phyloP scores from a whole-genome alignment of 2,329 filamentous ascomycete species.

The Penicillium sp. region DNA sequence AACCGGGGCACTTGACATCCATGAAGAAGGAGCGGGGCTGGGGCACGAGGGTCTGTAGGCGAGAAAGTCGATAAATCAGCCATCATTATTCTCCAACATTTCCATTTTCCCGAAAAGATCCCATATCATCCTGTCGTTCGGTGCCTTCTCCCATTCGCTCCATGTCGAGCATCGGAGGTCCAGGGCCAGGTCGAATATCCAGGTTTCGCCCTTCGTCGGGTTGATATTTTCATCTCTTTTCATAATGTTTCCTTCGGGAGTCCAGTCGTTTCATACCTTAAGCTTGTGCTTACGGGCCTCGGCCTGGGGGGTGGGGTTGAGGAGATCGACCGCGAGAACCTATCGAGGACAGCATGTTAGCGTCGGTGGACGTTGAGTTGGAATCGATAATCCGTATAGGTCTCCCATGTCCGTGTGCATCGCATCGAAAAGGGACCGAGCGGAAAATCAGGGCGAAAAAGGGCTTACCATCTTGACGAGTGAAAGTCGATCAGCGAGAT shows the following conservation, averaged over 20 bases:
- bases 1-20: slow-evolving; percentile 99
- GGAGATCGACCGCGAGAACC: slow-evolving; percentile 99
- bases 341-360: slow-evolving; percentile 43
- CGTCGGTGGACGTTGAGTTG: slow-evolving; percentile 7
- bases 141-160: slow-evolving; percentile 1
- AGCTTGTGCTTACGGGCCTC: slow-evolving; percentile 99
- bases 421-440: slow-evolving; percentile 7
- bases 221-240: slow-evolving; percentile 10
- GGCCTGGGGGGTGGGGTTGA: slow-evolving; percentile 96
- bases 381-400: neutral
- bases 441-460: slow-evolving; percentile 13
- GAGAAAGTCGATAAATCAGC: slow-evolving; percentile 4
- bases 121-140: slow-evolving; percentile 2
- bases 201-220: slow-evolving; percentile 2
- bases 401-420: neutral
- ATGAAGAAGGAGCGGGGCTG: slow-evolving; percentile 99
- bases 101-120: neutral
- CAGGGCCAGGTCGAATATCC: slow-evolving; percentile 4
- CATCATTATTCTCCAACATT: slow-evolving; percentile 3
- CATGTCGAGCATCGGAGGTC: slow-evolving; percentile 3
- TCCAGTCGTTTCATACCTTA: slow-evolving; percentile 67
- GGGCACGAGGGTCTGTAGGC: slow-evolving; percentile 80
- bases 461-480: slow-evolving; percentile 44
- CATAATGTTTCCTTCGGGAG: slow-evolving; percentile 1
- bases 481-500: slow-evolving; percentile 41